Conservation (phyloP, 2,329 filamentous ascomycete species). For the Leptographium procerum region DNA sequence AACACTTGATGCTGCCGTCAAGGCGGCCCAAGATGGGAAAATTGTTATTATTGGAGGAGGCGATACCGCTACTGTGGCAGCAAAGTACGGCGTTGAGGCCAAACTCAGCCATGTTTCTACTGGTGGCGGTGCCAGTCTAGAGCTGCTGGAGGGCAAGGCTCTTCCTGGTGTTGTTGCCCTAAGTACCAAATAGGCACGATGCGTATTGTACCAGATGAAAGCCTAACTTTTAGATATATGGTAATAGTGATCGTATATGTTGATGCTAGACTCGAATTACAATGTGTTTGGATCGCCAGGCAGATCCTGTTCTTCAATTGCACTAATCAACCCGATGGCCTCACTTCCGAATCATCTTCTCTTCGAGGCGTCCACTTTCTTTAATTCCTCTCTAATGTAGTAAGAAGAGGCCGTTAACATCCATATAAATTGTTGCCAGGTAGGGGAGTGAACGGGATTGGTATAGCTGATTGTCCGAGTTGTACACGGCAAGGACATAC, state of each 20-base stretch:
- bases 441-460: background rate
- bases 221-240: background rate
- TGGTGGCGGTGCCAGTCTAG: conserved; percentile 86
- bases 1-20: conserved; percentile 79
- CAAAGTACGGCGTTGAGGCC: conserved; percentile 91
- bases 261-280: background rate
- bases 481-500: conserved; percentile 39
- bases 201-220: background rate
- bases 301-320: background rate
- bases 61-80: conserved; percentile 94
- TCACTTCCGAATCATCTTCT: conserved; percentile 33
- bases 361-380: conserved; percentile 78
- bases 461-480: background rate
- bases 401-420: background rate
- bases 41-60: conserved; percentile 98
- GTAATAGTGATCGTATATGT: background rate
- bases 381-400: conserved; percentile 67
- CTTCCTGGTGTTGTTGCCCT: conserved; percentile 87
- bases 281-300: background rate
- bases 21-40: conserved; percentile 63
- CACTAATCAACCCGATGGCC: background rate
- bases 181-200: conserved; percentile 53
- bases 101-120: conserved; percentile 98
- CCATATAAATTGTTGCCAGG: background rate
- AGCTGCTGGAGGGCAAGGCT: conserved; percentile 96